Evolutionary conservation across 2,329 filamentous ascomycete genomes (phyloP).

Genomic region (Ceratocystis albifundus): DNA sequence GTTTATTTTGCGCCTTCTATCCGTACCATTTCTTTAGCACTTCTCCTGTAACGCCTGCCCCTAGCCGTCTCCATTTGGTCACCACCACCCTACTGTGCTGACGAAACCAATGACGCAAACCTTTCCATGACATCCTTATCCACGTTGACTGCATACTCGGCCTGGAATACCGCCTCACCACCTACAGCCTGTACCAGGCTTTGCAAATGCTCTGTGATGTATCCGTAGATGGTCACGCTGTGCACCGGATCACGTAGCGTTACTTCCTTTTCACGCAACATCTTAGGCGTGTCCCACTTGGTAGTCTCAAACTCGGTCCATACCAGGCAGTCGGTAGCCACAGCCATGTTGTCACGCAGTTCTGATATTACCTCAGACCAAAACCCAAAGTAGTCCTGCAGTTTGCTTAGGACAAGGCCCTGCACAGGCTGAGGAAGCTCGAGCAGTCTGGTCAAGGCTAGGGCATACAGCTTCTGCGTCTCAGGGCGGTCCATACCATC

Average conservation of each 20-base stretch:
- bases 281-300: constrained; percentile 48
- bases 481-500: constrained; percentile 55
- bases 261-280: constrained; percentile 42
- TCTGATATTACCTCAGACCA: constrained; percentile 62
- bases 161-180: constrained; percentile 54
- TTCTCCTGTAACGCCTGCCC: not conserved
- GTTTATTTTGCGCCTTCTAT: not conserved
- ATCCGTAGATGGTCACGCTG: constrained; percentile 50
- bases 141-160: constrained; percentile 60
- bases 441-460: constrained; percentile 60
- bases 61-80: not conserved
- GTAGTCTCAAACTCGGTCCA: constrained; percentile 34
- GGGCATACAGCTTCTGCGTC: constrained; percentile 58
- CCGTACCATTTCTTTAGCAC: not conserved
- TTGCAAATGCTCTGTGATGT: constrained; percentile 51
- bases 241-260: constrained; percentile 54
- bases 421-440: constrained; percentile 50
- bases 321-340: constrained; percentile 42
- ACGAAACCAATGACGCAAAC: constrained; percentile 35
- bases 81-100: not conserved
- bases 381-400: constrained; percentile 64
- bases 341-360: constrained; percentile 48
- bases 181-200: constrained; percentile 48
- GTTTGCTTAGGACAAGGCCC: constrained; percentile 45
- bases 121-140: constrained; percentile 57